Evolutionary conservation across 2,329 filamentous ascomycete genomes (phyloP).

Genomic region (Calonectria fujianensis): DNA sequence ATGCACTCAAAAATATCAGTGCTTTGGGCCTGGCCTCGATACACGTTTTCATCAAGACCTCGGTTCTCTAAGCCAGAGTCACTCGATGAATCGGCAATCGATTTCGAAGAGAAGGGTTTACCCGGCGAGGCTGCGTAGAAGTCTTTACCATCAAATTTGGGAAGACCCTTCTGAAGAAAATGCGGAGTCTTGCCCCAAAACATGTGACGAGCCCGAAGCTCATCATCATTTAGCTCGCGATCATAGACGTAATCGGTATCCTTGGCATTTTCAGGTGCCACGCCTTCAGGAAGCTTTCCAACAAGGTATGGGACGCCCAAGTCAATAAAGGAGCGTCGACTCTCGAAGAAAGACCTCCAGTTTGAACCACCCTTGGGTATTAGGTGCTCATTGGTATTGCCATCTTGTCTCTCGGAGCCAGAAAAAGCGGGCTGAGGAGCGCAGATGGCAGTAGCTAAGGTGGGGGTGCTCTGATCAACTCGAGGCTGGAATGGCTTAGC

Average conservation of each 20-base stretch:
- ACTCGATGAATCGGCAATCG: slow-evolving; percentile 25
- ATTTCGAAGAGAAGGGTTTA: slow-evolving; percentile 58
- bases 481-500: slow-evolving; percentile 71
- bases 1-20: slow-evolving; percentile 48
- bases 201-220: slow-evolving; percentile 74
- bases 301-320: slow-evolving; percentile 70
- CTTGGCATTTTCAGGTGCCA: slow-evolving; percentile 63
- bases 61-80: background rate
- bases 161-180: slow-evolving; percentile 71
- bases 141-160: slow-evolving; percentile 79
- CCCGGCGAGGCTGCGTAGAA: slow-evolving; percentile 76
- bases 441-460: slow-evolving; percentile 39
- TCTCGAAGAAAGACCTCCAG: slow-evolving; percentile 51
- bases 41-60: background rate
- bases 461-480: slow-evolving; percentile 46
- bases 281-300: slow-evolving; percentile 68
- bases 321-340: slow-evolving; percentile 40
- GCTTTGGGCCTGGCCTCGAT: slow-evolving; percentile 24
- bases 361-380: slow-evolving; percentile 43
- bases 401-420: slow-evolving; percentile 4
- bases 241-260: slow-evolving; percentile 72
- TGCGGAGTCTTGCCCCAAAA: slow-evolving; percentile 76
- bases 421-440: slow-evolving; percentile 35
- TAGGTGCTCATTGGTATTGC: slow-evolving; percentile 30
- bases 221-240: slow-evolving; percentile 75